These are phyloP conservation scores for Podochytrium sp. DNA, from an alignment of 192 early-diverging fungal species.

Conservation along the genomic window DNA sequence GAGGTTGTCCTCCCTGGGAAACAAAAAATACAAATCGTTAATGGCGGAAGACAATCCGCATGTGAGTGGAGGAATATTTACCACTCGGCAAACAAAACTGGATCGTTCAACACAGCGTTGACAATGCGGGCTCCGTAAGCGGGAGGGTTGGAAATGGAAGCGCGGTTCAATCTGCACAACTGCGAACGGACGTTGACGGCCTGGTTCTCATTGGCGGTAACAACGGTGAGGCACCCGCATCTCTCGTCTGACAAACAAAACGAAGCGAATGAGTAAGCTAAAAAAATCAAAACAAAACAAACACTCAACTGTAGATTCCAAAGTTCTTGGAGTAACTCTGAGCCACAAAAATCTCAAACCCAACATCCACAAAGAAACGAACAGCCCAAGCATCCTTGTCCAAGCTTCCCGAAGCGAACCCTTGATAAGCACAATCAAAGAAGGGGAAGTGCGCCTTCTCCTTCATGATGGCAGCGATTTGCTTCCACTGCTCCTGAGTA, in stretches of 20 bases:
- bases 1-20: conserved; percentile 28
- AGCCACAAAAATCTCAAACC: conserved; percentile 88
- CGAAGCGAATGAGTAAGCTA: conserved; percentile 1
- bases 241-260: conserved; percentile 69
- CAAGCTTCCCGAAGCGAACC: conserved; percentile 92
- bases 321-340: conserved; percentile 99
- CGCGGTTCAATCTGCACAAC: conserved; percentile 80
- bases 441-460: conserved; percentile 85
- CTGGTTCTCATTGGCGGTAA: conserved; percentile 57
- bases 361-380: conserved; percentile 88
- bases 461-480: conserved; percentile 83
- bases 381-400: conserved; percentile 91
- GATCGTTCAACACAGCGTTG: conserved; percentile 79
- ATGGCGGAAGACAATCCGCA: background rate
- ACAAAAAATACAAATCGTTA: background rate
- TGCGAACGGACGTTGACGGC: conserved; percentile 75
- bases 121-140: conserved; percentile 91
- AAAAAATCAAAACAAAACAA: background rate
- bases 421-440: conserved; percentile 99
- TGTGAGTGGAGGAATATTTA: conserved; percentile 11
- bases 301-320: conserved; percentile 82
- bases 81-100: conserved; percentile 84
- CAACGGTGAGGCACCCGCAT: conserved; percentile 82
- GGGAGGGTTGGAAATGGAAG: conserved; percentile 89
- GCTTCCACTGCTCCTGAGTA: conserved; percentile 89